Conservation (phyloP, 345 rosid species). For the Salix arbutifolia region DNA sequence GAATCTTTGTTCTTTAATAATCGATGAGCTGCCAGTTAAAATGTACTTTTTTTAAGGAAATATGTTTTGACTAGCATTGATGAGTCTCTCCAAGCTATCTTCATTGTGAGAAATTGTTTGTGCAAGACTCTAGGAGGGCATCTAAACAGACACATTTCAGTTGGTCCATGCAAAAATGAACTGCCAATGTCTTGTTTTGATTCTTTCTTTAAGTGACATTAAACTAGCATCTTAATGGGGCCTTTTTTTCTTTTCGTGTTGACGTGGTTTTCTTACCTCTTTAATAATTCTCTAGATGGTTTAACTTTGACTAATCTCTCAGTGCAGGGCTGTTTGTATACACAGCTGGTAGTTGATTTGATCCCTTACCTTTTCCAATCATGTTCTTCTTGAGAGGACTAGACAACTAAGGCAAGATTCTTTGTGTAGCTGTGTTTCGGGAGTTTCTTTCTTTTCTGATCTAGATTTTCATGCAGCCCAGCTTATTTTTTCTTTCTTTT, state of each 20-base stretch:
- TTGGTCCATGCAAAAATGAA: not conserved
- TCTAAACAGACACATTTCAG: not conserved
- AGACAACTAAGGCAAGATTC: not conserved
- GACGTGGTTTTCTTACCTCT: not conserved
- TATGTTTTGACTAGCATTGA: not conserved
- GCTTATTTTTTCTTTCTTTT: too few relatives aligned
- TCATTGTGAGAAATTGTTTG: not conserved
- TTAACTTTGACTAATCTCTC: not conserved
- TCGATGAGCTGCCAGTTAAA: not conserved
- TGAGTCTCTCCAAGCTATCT: not conserved
- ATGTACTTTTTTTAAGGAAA: not conserved
- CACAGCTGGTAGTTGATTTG: not conserved
- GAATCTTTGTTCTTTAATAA: not conserved
- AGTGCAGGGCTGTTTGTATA: not conserved
- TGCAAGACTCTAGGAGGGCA: not conserved
- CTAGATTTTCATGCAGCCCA: not conserved
- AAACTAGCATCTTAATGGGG: not conserved
- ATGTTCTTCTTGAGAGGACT: not conserved
- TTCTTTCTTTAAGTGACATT: not conserved
- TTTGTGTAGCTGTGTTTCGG: not conserved
- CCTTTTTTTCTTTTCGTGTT: not conserved
- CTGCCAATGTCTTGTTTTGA: not conserved
- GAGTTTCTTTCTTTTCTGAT: not conserved
- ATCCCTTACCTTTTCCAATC: not conserved
- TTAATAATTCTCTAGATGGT: not conserved